Percentiles rank a stretch among this genome's conserved stretches.
phyloP scores from a whole-genome alignment of 129 eudicot genomes.

The Arctium lappa region DNA sequence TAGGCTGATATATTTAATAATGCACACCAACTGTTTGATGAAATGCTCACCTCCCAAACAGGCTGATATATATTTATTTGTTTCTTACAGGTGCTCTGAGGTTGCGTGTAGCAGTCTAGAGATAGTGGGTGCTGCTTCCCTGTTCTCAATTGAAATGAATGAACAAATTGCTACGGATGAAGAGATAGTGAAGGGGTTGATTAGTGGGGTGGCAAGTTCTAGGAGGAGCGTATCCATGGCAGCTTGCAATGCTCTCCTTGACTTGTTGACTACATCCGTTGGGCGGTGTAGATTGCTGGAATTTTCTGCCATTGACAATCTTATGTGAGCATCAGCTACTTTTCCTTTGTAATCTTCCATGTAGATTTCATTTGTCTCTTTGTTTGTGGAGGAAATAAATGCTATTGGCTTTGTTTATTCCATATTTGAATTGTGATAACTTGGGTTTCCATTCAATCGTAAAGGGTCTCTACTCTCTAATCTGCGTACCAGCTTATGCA shows the following conservation, averaged over 20 bases:
- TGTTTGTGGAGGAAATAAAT: background rate
- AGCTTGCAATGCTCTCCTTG: constrained; percentile 66
- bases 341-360: constrained; percentile 1
- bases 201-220: constrained; percentile 31
- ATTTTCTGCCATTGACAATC: constrained; percentile 39
- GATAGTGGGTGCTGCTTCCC: constrained; percentile 54
- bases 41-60: background rate
- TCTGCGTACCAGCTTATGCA: background rate
- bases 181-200: constrained; percentile 52
- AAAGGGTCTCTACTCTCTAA: background rate
- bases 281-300: constrained; percentile 54
- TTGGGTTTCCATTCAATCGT: background rate
- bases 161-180: constrained; percentile 63
- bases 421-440: background rate
- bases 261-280: constrained; percentile 51
- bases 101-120: constrained; percentile 41
- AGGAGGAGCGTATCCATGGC: constrained; percentile 41
- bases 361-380: background rate
- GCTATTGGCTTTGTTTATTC: background rate
- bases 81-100: constrained; percentile 37
- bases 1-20: background rate
- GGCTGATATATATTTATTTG: background rate
- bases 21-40: constrained; percentile 25
- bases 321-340: constrained; percentile 56
- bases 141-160: constrained; percentile 62